Evolutionary conservation across 208 protist genomes (phyloP).

Genomic region (Leishmania arabica): DNA sequence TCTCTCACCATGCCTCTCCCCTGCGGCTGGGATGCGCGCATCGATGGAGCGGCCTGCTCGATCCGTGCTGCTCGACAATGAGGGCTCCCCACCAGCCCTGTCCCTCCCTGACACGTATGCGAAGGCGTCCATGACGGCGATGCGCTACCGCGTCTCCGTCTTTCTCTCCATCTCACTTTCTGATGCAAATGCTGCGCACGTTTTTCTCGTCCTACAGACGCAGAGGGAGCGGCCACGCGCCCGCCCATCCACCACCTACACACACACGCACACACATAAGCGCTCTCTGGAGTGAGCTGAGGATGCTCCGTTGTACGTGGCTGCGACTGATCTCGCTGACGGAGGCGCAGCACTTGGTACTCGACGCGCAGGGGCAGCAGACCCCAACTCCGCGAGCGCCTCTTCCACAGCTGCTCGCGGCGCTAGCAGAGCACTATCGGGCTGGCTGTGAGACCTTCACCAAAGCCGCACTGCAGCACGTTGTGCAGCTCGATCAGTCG

Average conservation of each 20-base stretch:
- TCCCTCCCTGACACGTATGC: background rate
- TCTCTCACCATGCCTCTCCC: background rate
- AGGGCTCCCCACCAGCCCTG: too few relatives aligned
- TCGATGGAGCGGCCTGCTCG: background rate
- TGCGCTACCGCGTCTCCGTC: background rate
- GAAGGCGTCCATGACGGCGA: background rate
- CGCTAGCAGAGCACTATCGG: conserved; percentile 37
- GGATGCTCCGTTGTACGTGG: conserved; percentile 28
- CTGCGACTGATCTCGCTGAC: conserved; percentile 32
- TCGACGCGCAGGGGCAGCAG: conserved; percentile 27
- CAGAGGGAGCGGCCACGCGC: background rate
- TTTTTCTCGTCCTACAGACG: background rate
- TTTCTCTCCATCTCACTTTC: background rate
- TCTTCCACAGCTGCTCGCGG: conserved; percentile 34
- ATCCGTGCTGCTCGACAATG: background rate
- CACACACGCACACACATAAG: conserved; percentile 2
- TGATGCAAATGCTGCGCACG: background rate
- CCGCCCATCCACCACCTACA: background rate
- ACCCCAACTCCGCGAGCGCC: conserved; percentile 5
- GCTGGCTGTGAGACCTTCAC: conserved; percentile 37
- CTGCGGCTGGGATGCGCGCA: background rate
- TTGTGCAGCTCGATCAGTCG: conserved; percentile 62
- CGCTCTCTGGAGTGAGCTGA: background rate
- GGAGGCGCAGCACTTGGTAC: conserved; percentile 48
- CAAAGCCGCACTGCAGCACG: conserved; percentile 38